phyloP scores from a whole-genome alignment of 805 yeast genomes.

The Ogataea ganodermae region DNA sequence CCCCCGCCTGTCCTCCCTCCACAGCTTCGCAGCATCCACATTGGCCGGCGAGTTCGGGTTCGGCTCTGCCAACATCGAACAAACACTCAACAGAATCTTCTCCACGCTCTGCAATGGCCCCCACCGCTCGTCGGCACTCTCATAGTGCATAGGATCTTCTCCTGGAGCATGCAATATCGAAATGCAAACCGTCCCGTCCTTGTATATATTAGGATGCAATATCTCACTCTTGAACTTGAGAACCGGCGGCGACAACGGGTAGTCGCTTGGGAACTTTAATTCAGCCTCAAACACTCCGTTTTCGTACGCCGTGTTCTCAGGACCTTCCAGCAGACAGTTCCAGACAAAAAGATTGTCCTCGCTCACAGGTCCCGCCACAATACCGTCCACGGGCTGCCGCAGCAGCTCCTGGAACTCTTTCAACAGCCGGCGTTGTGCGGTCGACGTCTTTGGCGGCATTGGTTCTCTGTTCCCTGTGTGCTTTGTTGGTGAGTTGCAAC shows the following conservation, averaged over 20 bases:
- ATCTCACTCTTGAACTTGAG: constrained; percentile 73
- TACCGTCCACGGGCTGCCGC: constrained; percentile 91
- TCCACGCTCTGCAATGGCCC: constrained; percentile 98
- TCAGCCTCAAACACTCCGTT: constrained; percentile 55
- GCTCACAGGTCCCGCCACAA: constrained; percentile 89
- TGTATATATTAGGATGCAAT: constrained; percentile 90
- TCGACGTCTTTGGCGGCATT: constrained; percentile 32
- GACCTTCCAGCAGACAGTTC: constrained; percentile 57
- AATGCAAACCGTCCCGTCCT: constrained; percentile 94
- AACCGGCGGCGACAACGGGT: constrained; percentile 65
- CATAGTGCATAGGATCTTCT: constrained; percentile 95
- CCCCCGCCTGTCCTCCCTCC: constrained; percentile 81
- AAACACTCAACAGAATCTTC: constrained; percentile 86
- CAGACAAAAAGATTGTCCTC: constrained; percentile 51
- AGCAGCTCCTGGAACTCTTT: constrained; percentile 87
- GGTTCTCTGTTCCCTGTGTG: background rate
- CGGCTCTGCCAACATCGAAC: constrained; percentile 97
- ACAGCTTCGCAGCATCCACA: constrained; percentile 73
- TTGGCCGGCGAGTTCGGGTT: constrained; percentile 96
- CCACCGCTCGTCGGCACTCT: constrained; percentile 96
- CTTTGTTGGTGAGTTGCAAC: background rate
- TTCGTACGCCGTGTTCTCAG: constrained; percentile 55
- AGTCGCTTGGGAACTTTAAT: constrained; percentile 48
- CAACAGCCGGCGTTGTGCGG: constrained; percentile 81
- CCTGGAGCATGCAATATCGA: constrained; percentile 96